Conservation (phyloP, 75 land plant species). For the Pinus taeda region DNA sequence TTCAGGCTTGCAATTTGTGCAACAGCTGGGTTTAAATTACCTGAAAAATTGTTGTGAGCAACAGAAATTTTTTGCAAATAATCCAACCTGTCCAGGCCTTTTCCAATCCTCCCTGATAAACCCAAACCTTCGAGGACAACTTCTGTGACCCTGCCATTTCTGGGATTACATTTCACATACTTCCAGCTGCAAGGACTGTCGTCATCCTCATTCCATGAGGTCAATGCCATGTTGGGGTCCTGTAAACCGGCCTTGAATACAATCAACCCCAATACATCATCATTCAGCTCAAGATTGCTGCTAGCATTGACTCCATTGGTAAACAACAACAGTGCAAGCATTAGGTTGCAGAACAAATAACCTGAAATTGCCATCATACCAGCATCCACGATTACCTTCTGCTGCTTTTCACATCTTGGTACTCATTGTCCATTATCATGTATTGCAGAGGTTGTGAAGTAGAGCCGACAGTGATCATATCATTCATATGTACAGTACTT, state of each 20-base stretch:
- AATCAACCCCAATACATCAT: slow-evolving; percentile 85
- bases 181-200: slow-evolving; percentile 79
- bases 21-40: slow-evolving; percentile 32
- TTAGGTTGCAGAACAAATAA: neutral
- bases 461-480: too few species aligned
- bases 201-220: slow-evolving; percentile 86
- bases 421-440: too few species aligned
- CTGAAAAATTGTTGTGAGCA: slow-evolving; percentile 66
- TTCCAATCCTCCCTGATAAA: slow-evolving; percentile 67
- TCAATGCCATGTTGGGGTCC: slow-evolving; percentile 54
- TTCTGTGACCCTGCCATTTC: slow-evolving; percentile 46
- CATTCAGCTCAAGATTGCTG: slow-evolving; percentile 44
- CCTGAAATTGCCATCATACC: too few species aligned
- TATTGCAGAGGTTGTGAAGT: too few species aligned
- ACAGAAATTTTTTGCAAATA: slow-evolving; percentile 49
- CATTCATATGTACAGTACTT: too few species aligned
- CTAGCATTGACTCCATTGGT: neutral
- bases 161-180: slow-evolving; percentile 55
- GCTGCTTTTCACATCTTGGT: too few species aligned
- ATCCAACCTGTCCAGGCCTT: slow-evolving; percentile 61
- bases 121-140: slow-evolving; percentile 57
- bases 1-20: slow-evolving; percentile 27
- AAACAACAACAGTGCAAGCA: neutral
- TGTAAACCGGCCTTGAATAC: slow-evolving; percentile 80
- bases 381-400: too few species aligned